These are phyloP conservation scores for Carpinus viminea DNA, from an alignment of 306 rosid genomes.

Conservation along the genomic window DNA sequence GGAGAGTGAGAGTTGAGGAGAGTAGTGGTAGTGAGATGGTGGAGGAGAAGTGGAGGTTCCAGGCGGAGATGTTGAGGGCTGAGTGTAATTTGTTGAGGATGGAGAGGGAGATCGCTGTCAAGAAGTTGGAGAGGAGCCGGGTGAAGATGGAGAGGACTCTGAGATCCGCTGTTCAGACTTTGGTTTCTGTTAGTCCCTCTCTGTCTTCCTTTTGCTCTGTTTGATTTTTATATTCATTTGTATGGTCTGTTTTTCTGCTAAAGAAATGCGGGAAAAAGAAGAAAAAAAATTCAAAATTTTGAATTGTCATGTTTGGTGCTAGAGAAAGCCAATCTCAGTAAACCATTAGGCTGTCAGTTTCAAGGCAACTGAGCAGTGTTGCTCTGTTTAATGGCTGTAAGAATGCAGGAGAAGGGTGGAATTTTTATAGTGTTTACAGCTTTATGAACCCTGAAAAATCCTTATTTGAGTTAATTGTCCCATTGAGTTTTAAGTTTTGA, in stretches of 20 bases:
- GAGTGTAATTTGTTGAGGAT: slow-evolving; percentile 91
- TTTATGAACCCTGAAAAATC: neutral
- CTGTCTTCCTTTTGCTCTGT: neutral
- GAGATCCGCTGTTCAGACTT: slow-evolving; percentile 64
- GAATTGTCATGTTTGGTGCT: neutral
- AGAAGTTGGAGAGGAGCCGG: slow-evolving; percentile 60
- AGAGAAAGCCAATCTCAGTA: too few species aligned
- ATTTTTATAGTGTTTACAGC: neutral
- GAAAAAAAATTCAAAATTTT: neutral
- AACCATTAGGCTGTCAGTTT: neutral
- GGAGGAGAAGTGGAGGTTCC: slow-evolving; percentile 89
- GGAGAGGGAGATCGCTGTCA: slow-evolving; percentile 78
- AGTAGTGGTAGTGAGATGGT: slow-evolving; percentile 29
- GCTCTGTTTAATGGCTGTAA: neutral
- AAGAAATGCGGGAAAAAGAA: slow-evolving; percentile 5
- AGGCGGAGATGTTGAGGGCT: slow-evolving; percentile 88
- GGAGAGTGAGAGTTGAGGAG: slow-evolving; percentile 61
- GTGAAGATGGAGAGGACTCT: slow-evolving; percentile 60
- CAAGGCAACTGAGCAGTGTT: neutral
- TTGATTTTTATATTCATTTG: neutral
- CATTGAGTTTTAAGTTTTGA: neutral
- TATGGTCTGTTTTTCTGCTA: slow-evolving; percentile 3
- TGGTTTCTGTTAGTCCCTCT: slow-evolving; percentile 65
- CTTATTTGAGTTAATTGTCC: neutral
- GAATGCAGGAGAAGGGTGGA: neutral